phyloP scores from a whole-genome alignment of 192 early-diverging fungal species.

The Allomyces javanicus region DNA sequence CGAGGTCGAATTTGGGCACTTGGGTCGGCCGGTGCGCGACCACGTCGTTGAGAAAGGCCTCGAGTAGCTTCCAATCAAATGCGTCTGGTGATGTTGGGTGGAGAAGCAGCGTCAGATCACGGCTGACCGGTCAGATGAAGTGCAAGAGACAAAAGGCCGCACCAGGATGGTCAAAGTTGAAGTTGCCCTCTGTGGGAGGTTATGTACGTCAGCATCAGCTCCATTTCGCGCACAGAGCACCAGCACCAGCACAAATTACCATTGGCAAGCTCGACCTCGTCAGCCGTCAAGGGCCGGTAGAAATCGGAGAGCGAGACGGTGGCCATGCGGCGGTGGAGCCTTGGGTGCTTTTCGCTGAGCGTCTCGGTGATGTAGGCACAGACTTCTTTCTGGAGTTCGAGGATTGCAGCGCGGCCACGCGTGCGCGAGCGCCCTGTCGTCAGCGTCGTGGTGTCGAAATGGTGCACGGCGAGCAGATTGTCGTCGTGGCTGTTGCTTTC shows the following conservation, averaged over 20 bases:
- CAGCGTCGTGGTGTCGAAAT: too few species aligned
- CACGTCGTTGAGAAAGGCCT: neutral
- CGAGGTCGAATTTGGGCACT: neutral
- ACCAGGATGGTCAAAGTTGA: neutral
- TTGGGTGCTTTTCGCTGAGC: neutral
- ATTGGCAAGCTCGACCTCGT: neutral
- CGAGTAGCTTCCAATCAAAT: neutral
- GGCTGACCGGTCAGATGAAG: too few species aligned
- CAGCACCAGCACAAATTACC: neutral
- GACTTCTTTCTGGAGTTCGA: neutral
- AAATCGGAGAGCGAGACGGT: neutral
- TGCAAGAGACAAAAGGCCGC: too few species aligned
- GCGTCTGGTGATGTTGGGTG: neutral
- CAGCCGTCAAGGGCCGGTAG: neutral
- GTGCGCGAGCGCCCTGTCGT: too few species aligned
- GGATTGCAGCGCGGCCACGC: too few species aligned
- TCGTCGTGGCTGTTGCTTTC: too few species aligned
- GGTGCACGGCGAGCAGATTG: too few species aligned
- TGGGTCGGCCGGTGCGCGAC: neutral
- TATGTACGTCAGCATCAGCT: too few species aligned
- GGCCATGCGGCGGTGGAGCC: neutral
- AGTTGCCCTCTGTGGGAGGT: neutral
- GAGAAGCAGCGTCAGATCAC: too few species aligned
- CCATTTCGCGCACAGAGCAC: too few species aligned
- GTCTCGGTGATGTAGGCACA: neutral